Evolutionary conservation across 192 early-diverging fungal genomes (phyloP), one percentile per base, ranked within the genome.

Genomic region (Funneliformis geosporum): DNA sequence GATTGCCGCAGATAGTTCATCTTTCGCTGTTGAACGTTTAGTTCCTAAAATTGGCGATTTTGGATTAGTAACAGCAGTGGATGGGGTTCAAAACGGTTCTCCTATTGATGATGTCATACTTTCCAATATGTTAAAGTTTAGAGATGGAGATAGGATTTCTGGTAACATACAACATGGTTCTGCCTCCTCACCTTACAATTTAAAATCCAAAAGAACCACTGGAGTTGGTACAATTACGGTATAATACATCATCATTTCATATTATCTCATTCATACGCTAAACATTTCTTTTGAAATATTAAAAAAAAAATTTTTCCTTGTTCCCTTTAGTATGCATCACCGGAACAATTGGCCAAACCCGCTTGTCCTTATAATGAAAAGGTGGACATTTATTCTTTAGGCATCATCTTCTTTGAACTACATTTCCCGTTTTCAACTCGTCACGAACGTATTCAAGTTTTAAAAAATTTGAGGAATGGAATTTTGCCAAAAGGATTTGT

Each of bases 401-500:
- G 98, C 4, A 97, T 99, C 59, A 93, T 99, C 50, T 92, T 99
- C 68, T 98, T 97, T 81, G 98, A 99, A 85, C 85, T 99, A 62
- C 93, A 92, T 83, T 93, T 94, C 42, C 95, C 96, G 38, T 92
- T 98, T 78, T 79, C 88, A 9, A 98, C 98, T 1, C 88, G 85
- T 0, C 98, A 98, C 96, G 98, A 99, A 84, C 92, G 98, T 0
- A 92, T 91, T 21, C 84, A 88, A 38, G 88, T 88, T 4, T 74
- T 98, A 28, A 74, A 85, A 55, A 88, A 89, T 2, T 83, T 97
- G 74, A 89, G 94, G 8, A 79, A 84, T 44, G 91, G 89, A 0
- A 87, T 90, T n/a, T 73, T 96, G n/a, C 92, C 93, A 0, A 82
- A 92, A 6, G 86, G 85, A 18, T 94, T 96, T 86, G 84, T 93